phyloP scores from a whole-genome alignment of 1,284 basidiomycete species.

The Heliocybe sulcata region DNA sequence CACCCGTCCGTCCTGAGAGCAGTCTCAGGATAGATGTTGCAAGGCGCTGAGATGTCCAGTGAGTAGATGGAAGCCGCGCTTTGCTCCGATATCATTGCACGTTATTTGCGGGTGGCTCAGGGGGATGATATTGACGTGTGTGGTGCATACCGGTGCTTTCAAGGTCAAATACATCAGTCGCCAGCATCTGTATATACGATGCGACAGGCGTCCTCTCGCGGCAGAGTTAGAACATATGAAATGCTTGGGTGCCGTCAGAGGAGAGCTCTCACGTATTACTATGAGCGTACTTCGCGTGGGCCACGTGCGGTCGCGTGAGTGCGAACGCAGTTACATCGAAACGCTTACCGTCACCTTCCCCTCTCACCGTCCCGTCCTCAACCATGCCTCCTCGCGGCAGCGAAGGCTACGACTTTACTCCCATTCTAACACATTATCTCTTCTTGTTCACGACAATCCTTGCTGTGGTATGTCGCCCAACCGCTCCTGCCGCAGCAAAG shows the following conservation, averaged over 20 bases:
- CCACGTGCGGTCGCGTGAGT: neutral
- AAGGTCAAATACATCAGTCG: too few species aligned
- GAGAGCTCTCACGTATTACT: neutral
- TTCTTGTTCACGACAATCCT: conserved; percentile 85
- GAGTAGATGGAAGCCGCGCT: too few species aligned
- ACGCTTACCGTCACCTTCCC: neutral
- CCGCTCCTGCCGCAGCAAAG: neutral
- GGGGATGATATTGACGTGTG: too few species aligned
- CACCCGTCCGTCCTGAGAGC: too few species aligned
- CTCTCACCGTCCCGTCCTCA: neutral
- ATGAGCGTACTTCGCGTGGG: neutral
- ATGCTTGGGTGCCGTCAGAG: neutral
- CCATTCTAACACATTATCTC: conserved; percentile 84
- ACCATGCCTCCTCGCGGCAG: conserved; percentile 44
- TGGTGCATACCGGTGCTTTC: too few species aligned
- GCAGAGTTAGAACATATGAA: too few species aligned
- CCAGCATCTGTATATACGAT: too few species aligned
- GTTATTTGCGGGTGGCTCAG: too few species aligned
- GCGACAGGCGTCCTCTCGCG: too few species aligned
- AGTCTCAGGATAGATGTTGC: too few species aligned
- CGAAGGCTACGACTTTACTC: conserved; percentile 71
- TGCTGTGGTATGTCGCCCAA: conserved; percentile 50
- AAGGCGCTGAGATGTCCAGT: too few species aligned
- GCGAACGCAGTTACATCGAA: neutral
- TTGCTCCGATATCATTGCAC: too few species aligned